These are phyloP conservation scores for Psilocybe azurescens DNA, from an alignment of 768 basidiomycete species.

Conservation along the genomic window DNA sequence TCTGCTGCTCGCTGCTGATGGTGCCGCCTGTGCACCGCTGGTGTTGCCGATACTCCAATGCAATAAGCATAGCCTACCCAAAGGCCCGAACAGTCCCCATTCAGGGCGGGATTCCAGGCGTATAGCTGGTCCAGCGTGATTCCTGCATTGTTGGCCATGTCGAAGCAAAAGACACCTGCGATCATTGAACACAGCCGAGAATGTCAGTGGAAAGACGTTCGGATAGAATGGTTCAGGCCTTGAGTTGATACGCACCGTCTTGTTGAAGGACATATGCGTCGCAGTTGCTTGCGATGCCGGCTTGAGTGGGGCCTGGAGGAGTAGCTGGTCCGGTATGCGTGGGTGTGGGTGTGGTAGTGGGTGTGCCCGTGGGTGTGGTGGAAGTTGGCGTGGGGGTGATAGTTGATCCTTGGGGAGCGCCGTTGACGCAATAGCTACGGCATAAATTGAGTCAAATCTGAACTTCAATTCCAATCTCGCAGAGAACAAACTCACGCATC, in stretches of 20 bases:
- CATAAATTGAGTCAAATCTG: neutral
- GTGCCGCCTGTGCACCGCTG: neutral
- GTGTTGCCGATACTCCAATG: neutral
- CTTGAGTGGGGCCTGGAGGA: neutral
- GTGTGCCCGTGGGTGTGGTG: neutral
- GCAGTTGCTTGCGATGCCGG: neutral
- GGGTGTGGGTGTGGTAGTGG: neutral
- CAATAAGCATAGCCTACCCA: neutral
- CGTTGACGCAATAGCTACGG: neutral
- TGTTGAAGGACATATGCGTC: neutral
- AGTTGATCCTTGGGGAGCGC: neutral
- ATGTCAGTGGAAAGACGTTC: neutral
- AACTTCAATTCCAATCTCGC: neutral
- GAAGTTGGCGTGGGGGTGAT: neutral
- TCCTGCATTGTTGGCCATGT: conserved; percentile 2
- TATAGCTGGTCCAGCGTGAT: neutral
- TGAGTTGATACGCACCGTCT: neutral
- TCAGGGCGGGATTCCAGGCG: neutral
- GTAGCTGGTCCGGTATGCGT: neutral
- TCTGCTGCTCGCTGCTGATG: neutral
- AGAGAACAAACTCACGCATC: neutral
- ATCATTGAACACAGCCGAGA: neutral
- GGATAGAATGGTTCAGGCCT: too few species aligned
- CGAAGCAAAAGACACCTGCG: neutral
- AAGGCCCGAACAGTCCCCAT: neutral